A percentile compares a stretch with the other conserved stretches of the same genome.
These are phyloP conservation scores for Pleoardoris graminearum DNA, from an alignment of 2,329 filamentous ascomycete genomes.

Conservation along the genomic window DNA sequence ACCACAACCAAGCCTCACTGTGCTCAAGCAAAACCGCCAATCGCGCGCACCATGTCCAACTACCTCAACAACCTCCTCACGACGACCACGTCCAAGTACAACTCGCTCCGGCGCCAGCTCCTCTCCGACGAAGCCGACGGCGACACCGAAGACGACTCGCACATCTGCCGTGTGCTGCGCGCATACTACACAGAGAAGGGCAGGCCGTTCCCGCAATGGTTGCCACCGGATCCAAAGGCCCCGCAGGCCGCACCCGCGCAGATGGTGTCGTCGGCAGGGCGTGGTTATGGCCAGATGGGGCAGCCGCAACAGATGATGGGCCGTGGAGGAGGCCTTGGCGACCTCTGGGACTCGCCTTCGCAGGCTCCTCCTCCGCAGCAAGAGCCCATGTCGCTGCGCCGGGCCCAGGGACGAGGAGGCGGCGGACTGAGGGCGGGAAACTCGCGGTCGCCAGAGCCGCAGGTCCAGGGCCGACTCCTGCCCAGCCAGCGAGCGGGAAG, in stretches of 20 bases:
- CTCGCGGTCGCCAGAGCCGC: conserved; percentile 39
- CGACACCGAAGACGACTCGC: conserved; percentile 79
- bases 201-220: conserved; percentile 79
- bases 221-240: conserved; percentile 85
- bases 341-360: conserved; percentile 60
- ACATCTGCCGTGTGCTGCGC: conserved; percentile 90
- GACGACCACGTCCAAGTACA: conserved; percentile 61
- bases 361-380: conserved; percentile 42
- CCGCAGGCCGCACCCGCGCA: conserved; percentile 57
- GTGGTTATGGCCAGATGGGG: conserved; percentile 33
- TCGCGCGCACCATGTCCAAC: conserved; percentile 55
- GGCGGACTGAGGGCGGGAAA: conserved; percentile 39
- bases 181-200: conserved; percentile 92
- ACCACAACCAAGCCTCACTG: neutral
- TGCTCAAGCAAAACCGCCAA: neutral
- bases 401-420: conserved; percentile 50
- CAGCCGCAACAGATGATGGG: conserved; percentile 37
- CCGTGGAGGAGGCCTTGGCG: conserved; percentile 54
- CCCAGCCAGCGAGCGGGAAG: conserved; percentile 75
- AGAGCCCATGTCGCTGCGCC: conserved; percentile 48
- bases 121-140: conserved; percentile 63
- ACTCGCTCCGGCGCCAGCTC: conserved; percentile 64
- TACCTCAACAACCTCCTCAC: conserved; percentile 77
- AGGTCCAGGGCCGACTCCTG: conserved; percentile 59
- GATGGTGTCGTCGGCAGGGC: conserved; percentile 55